phyloP scores from a whole-genome alignment of 305 asterid genomes.

The Plantago coronopus region DNA sequence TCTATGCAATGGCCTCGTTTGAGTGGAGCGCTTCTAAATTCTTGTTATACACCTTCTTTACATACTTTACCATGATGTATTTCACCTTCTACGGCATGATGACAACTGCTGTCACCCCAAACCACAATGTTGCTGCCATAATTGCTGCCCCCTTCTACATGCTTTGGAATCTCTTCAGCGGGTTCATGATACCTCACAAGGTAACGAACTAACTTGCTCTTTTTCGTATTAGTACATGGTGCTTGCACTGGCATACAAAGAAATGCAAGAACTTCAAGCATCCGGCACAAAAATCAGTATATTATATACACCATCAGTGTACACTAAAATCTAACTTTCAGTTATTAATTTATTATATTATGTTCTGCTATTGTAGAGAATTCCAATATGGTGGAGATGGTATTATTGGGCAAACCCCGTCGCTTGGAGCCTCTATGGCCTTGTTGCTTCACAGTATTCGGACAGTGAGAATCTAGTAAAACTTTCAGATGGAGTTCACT shows the following conservation, averaged over 20 bases:
- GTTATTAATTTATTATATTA: background rate
- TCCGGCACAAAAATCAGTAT: background rate
- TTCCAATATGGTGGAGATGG: conserved; percentile 99
- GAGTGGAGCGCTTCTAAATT: conserved; percentile 74
- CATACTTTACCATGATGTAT: conserved; percentile 82
- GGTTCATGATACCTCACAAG: conserved; percentile 96
- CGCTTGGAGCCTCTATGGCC: conserved; percentile 91
- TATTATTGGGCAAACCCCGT: conserved; percentile 97
- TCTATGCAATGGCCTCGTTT: conserved; percentile 78
- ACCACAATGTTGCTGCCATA: conserved; percentile 87
- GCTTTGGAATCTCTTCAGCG: conserved; percentile 97
- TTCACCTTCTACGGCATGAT: conserved; percentile 97
- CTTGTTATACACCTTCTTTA: conserved; percentile 66
- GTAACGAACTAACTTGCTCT: conserved; percentile 30
- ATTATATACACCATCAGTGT: too few relatives aligned
- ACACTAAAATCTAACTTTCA: background rate
- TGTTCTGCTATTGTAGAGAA: conserved; percentile 48
- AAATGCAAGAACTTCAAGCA: background rate
- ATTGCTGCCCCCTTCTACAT: conserved; percentile 88
- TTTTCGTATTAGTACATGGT: background rate
- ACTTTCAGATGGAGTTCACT: conserved; percentile 59
- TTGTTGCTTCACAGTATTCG: conserved; percentile 70
- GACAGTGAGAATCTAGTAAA: conserved; percentile 50
- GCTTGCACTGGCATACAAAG: background rate
- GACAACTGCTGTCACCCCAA: conserved; percentile 96